Conservation (phyloP, 2,329 filamentous ascomycete species). For the Colletotrichum godetiae region DNA sequence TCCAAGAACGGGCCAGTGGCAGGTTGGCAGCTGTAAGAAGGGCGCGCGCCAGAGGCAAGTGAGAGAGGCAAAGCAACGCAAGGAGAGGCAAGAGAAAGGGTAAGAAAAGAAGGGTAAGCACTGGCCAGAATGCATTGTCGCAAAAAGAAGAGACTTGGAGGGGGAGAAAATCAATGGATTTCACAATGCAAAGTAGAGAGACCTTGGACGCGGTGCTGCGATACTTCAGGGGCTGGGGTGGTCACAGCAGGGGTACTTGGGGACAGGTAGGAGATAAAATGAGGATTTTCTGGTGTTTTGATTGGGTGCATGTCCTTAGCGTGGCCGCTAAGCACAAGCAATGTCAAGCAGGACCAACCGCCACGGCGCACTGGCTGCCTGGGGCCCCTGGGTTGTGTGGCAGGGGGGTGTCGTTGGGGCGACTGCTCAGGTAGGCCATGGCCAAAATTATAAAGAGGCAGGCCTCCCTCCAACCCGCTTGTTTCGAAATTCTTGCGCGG, state of each 20-base stretch:
- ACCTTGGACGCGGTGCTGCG: constrained; percentile 26
- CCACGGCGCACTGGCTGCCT: constrained; percentile 50
- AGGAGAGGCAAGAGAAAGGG: background rate
- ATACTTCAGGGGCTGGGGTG: constrained; percentile 53
- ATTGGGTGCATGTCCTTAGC: constrained; percentile 53
- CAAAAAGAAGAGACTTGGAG: constrained; percentile 1
- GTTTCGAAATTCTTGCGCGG: constrained; percentile 63
- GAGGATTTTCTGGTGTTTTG: constrained; percentile 41
- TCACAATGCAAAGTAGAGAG: constrained; percentile 9
- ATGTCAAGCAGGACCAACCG: constrained; percentile 53
- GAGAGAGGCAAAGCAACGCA: background rate
- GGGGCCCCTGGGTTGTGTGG: constrained; percentile 28
- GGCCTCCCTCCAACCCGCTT: constrained; percentile 63
- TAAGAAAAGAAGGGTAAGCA: constrained; percentile 1
- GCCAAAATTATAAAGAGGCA: constrained; percentile 68
- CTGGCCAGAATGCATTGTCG: constrained; percentile 29
- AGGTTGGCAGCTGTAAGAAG: background rate
- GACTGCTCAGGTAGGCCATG: constrained; percentile 49
- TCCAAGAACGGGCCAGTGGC: too few species aligned
- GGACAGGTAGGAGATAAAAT: constrained; percentile 54
- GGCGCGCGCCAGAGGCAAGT: background rate
- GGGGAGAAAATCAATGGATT: background rate
- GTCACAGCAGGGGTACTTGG: constrained; percentile 46
- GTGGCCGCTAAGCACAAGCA: constrained; percentile 49
- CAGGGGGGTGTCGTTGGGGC: constrained; percentile 54